phyloP scores from a whole-genome alignment of 78 protist species.

The Dictyostelium brefeldianum region DNA sequence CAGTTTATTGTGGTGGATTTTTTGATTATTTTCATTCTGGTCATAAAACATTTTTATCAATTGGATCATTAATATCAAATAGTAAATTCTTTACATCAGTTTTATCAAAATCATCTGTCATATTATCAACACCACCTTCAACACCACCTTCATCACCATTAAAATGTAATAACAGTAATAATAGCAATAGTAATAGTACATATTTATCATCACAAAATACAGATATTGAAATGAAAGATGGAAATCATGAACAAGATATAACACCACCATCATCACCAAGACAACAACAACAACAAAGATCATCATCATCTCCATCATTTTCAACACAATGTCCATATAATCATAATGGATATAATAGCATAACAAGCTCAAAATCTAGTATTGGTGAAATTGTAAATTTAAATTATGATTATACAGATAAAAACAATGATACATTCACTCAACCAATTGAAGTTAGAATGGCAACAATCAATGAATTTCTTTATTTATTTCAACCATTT shows the following conservation, averaged over 20 bases:
- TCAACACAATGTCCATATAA: conserved; percentile 7
- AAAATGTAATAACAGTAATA: neutral
- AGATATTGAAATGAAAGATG: too few relatives aligned
- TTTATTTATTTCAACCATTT: conserved; percentile 37
- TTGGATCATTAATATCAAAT: conserved; percentile 32
- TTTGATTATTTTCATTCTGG: conserved; percentile 70
- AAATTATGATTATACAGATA: neutral
- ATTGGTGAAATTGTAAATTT: conserved; percentile 28
- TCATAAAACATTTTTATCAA: conserved; percentile 26
- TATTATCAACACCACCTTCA: neutral
- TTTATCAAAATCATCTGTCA: conserved; percentile 14
- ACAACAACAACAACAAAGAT: neutral
- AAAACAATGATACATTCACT: conserved; percentile 14
- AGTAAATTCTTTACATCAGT: conserved; percentile 38
- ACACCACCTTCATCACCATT: neutral
- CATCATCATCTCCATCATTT: neutral
- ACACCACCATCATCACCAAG: neutral
- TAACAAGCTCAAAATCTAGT: conserved; percentile 3
- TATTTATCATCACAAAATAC: neutral
- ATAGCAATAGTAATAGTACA: neutral
- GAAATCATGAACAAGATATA: neutral
- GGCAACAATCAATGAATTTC: neutral
- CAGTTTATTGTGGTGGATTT: conserved; percentile 48
- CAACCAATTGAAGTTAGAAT: conserved; percentile 21
- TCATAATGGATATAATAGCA: neutral